phyloP scores from a whole-genome alignment of 1,139 yeast species.

The Blastobotrys niveus region DNA sequence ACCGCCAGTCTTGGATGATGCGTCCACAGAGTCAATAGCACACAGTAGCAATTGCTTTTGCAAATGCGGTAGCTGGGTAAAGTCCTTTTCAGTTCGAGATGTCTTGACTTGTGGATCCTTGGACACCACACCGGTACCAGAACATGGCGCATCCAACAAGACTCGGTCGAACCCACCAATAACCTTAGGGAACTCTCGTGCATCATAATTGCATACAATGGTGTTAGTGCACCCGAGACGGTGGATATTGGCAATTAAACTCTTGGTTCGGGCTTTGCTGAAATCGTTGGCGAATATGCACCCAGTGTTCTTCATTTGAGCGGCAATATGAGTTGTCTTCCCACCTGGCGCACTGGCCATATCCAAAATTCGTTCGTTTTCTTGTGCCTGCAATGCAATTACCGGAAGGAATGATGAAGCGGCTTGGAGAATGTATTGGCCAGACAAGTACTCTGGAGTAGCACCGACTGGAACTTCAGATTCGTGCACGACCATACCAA shows the following conservation, averaged over 20 bases:
- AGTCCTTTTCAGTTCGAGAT: constrained; percentile 92
- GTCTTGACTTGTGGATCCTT: constrained; percentile 95
- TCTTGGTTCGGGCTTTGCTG: constrained; percentile 91
- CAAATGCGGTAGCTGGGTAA: constrained; percentile 91
- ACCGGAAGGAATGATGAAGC: constrained; percentile 98
- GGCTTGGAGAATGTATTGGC: constrained; percentile 96
- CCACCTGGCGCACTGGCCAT: constrained; percentile 99
- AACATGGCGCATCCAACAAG: constrained; percentile 95
- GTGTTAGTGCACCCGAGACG: constrained; percentile 96
- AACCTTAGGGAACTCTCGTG: constrained; percentile 96
- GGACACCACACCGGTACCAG: constrained; percentile 99
- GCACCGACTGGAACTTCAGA: constrained; percentile 99
- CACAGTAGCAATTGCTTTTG: constrained; percentile 90
- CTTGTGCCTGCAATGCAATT: constrained; percentile 95
- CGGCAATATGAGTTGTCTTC: constrained; percentile 92
- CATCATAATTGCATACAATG: constrained; percentile 95
- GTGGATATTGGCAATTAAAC: constrained; percentile 94
- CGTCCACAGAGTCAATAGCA: constrained; percentile 97
- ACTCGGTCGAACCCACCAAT: constrained; percentile 98
- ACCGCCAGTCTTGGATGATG: constrained; percentile 87
- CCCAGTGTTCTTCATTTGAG: constrained; percentile 97
- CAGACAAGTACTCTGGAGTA: constrained; percentile 97
- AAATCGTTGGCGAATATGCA: constrained; percentile 96
- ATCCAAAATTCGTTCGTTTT: constrained; percentile 88
- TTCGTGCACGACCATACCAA: constrained; percentile 93